Evolutionary conservation across 2,329 filamentous ascomycete genomes (phyloP).

Genomic region (Fusarium sp.): DNA sequence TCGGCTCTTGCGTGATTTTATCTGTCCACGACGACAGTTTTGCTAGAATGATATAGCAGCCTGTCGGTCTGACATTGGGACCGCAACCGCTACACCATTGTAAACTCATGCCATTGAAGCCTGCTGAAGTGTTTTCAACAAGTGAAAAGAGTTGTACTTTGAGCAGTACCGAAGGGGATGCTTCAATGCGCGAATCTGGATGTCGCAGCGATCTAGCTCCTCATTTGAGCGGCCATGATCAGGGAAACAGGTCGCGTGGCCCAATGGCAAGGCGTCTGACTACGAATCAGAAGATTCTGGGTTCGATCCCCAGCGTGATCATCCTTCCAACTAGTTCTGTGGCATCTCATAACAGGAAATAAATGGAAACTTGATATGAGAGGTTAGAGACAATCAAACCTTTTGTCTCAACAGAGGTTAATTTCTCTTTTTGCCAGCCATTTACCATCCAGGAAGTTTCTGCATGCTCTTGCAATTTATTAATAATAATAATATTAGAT

Average conservation of each 20-base stretch:
- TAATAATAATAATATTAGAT: neutral
- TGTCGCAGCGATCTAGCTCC: neutral
- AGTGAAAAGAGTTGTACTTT: no score
- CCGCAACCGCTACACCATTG: rapidly evolving
- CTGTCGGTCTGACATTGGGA: rapidly evolving
- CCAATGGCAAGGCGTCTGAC: constrained; percentile 39
- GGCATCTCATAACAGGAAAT: neutral
- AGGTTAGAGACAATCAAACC: rapidly evolving
- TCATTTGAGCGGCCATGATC: neutral
- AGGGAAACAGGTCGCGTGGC: constrained; percentile 24
- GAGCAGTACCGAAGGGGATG: no score
- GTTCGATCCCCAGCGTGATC: constrained; percentile 38
- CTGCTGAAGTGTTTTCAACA: rapidly evolving
- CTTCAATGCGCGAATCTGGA: rapidly evolving
- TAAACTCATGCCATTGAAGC: rapidly evolving
- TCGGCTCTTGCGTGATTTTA: rapidly evolving
- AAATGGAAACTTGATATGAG: neutral
- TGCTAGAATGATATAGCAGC: no score
- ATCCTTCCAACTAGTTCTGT: rapidly evolving
- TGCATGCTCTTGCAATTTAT: neutral
- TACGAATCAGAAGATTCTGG: constrained; percentile 40
- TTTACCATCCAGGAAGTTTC: neutral
- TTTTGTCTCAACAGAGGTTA: neutral
- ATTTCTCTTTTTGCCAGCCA: neutral
- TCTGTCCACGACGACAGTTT: no score